phyloP scores from a whole-genome alignment of 1,139 yeast species.

The Kodamaea derodonti region DNA sequence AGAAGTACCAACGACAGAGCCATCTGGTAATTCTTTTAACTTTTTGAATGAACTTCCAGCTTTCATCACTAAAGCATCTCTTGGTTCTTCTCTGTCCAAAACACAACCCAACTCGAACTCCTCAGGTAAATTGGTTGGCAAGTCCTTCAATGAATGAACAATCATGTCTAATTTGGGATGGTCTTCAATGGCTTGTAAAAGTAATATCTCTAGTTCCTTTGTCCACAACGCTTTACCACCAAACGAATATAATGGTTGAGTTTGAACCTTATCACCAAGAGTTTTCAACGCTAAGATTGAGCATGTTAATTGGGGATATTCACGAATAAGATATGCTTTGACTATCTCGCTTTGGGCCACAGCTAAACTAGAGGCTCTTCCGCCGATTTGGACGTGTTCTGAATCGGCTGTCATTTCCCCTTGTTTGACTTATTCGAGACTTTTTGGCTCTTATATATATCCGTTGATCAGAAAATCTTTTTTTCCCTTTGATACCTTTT shows the following conservation, averaged over 20 bases:
- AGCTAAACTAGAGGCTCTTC: slow-evolving; percentile 84
- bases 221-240: slow-evolving; percentile 98
- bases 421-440: not conserved
- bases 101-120: slow-evolving; percentile 89
- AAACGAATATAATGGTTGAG: slow-evolving; percentile 84
- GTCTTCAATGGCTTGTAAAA: slow-evolving; percentile 59
- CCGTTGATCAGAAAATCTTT: not conserved
- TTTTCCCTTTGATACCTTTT: too few species aligned
- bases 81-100: slow-evolving; percentile 80
- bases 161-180: slow-evolving; percentile 77
- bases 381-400: slow-evolving; percentile 58
- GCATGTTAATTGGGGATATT: slow-evolving; percentile 55
- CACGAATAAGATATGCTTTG: slow-evolving; percentile 52
- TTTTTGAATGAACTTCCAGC: slow-evolving; percentile 56
- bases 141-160: slow-evolving; percentile 91
- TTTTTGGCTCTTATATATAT: too few species aligned
- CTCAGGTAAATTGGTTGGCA: slow-evolving; percentile 90
- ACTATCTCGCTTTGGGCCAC: slow-evolving; percentile 81
- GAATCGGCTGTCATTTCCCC: not conserved
- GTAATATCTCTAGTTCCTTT: slow-evolving; percentile 79
- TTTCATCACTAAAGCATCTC: slow-evolving; percentile 90
- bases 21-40: slow-evolving; percentile 74
- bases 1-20: slow-evolving; percentile 89
- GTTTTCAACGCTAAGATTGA: slow-evolving; percentile 81
- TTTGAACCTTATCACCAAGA: slow-evolving; percentile 83